Evolutionary conservation across 2,329 filamentous ascomycete genomes (phyloP), one percentile per base, ranked within the genome.

Genomic region (Fusarium gaditjirri): DNA sequence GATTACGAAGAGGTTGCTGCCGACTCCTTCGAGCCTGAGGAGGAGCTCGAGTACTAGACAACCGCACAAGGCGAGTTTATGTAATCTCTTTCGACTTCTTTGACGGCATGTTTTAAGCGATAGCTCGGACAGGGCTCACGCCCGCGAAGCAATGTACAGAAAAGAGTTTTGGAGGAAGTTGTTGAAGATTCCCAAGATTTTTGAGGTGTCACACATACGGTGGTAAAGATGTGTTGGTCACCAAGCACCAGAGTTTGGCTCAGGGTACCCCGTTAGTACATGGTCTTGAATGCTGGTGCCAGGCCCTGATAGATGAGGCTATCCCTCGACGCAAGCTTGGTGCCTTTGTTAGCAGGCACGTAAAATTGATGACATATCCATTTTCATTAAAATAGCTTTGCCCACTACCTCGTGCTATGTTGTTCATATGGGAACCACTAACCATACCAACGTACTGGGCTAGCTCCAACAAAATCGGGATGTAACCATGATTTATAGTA

Each of bases 1-100:
- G 93, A 95, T 78, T 95, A 95, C 81, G 93, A 94, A 83, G 93
- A 95, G 87, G 93, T 95, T 76, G 93, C 92, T 68, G 89, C 86
- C 80, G 93, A 95, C 83, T 93, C 91, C 74, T 84, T 86, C 72
- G 85, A 91, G 75, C 85, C 88, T 21, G 89, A 90, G 50, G 91
- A 91, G 79, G 87, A 84, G 75, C 86, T 81, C 60, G 95, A 97
- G 89, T 97, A 97, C 88, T 97, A 95, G 80, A 70, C 65, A 38
- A 38, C 52, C 39, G 52, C 50, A 55, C 43, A 47, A 36, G 49
- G 53, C 41, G 71, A 69, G 52, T 61, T 72, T 68, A 65, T 63
- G 64, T 68, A 60, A 68, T 64, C 60, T 70, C 65, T 67, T 73
- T 68, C 68, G 67, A 70, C 61, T 75, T 77, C 61, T 75, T 70